Conservation (phyloP, 1,139 yeast species). For the Schizosaccharomyces versatilis region DNA sequence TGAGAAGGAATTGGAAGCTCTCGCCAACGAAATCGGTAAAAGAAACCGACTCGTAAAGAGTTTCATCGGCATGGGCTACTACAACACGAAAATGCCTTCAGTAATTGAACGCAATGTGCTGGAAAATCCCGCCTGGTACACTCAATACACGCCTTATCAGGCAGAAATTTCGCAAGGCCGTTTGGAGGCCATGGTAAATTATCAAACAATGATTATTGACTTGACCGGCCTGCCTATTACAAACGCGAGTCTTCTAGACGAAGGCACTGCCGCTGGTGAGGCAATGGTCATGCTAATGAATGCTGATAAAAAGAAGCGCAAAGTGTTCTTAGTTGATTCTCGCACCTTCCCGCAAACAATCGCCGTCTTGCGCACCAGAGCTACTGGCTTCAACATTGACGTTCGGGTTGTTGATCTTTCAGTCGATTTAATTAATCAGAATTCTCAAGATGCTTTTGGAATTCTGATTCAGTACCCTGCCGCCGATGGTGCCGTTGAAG, state of each 20-base stretch:
- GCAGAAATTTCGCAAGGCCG: conserved; percentile 97
- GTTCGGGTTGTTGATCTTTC: conserved; percentile 33
- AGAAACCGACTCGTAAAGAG: conserved; percentile 52
- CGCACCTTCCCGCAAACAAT: conserved; percentile 71
- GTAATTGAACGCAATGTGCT: conserved; percentile 79
- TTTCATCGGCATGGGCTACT: conserved; percentile 84
- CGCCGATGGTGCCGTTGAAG: conserved; percentile 52
- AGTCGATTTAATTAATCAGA: conserved; percentile 24
- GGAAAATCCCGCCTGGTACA: conserved; percentile 95
- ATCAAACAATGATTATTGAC: conserved; percentile 72
- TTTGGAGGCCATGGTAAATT: conserved; percentile 68
- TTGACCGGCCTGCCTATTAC: conserved; percentile 83
- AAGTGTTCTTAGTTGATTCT: conserved; percentile 47
- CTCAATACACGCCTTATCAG: conserved; percentile 93
- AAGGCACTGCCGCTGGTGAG: conserved; percentile 95
- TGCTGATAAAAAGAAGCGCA: conserved; percentile 26
- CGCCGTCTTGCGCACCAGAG: conserved; percentile 57
- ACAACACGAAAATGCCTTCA: conserved; percentile 73
- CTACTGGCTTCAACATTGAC: conserved; percentile 48
- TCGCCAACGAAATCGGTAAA: conserved; percentile 44
- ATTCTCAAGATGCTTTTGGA: conserved; percentile 35
- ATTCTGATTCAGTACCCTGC: conserved; percentile 78
- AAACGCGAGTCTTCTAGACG: conserved; percentile 82
- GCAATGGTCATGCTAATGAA: conserved; percentile 75
- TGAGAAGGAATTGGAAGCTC: conserved; percentile 58